Conservation (phyloP, 2,329 filamentous ascomycete genomes). For the Fusarium ramigenum region DNA sequence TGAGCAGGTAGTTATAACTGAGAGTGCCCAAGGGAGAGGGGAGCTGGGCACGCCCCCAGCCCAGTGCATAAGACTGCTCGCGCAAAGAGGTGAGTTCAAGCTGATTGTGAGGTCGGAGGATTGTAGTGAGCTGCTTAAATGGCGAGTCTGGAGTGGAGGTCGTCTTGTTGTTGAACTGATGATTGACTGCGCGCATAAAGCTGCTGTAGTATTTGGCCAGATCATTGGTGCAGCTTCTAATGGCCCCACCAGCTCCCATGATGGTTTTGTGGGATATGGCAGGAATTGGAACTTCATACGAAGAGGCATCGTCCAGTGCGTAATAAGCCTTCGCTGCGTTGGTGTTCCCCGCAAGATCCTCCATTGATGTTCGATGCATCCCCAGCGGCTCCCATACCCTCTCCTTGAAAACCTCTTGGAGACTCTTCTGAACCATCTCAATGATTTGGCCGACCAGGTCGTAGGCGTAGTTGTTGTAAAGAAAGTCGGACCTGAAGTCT, state of each 20-base stretch:
- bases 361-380: background rate
- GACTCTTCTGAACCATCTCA: background rate
- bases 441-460: background rate
- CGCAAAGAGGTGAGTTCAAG: fast-evolving
- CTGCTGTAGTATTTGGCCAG: background rate
- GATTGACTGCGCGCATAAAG: background rate
- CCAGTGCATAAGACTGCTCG: background rate
- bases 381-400: background rate
- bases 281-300: background rate
- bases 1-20: background rate
- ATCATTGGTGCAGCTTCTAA: background rate
- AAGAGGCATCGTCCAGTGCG: background rate
- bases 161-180: background rate
- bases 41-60: background rate
- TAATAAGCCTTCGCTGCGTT: background rate
- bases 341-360: background rate
- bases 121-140: background rate
- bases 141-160: background rate
- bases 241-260: background rate
- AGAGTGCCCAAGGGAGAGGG: background rate
- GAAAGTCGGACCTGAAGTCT: background rate
- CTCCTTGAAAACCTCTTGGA: background rate
- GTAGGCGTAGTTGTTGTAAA: background rate
- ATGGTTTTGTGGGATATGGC: fast-evolving
- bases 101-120: background rate